Base-by-base conservation (phyloP, 2,329 filamentous ascomycete genomes). In the Pyricularia sp. region DNA sequence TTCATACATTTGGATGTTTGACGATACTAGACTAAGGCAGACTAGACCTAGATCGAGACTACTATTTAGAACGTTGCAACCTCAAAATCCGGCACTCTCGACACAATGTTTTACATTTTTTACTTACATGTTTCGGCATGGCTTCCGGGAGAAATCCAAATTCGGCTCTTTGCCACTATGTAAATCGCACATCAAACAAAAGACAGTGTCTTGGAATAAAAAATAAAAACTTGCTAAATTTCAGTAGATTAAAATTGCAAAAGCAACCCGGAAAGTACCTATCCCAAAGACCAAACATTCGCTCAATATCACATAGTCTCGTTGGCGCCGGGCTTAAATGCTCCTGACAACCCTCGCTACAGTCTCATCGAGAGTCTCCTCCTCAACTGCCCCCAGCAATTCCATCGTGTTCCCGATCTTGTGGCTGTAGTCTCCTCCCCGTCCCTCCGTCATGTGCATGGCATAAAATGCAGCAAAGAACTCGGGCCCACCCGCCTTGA, bases 371-470 rank as follows among this genome's bases (percentile, higher is more conserved):
- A 63, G 35, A 13, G 62, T 26, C 62, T 63, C 62, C 35, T 26
- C 9, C 62, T 63, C 62, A n/a, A 53, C 62, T 10, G 62, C 62
- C 16, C 62, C 62, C n/a, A 63, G 28, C 44, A 30, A 10, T 26
- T 63, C 44, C 62, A 63, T 63, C 13, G 16, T 63, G 8, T 31
- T 13, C 16, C 62, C 62, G 10, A 63, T 31, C 62, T 63, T 63
- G 44, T 49, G 35, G 31, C 9, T 35, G 19, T 63, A 63, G 62
- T 63, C 62, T 16, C 16, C 62, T 24, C 62, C 62, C 16, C 26
- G 55, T n/a, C 62, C 62, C 26, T 63, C 40, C 22, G 22, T 16
- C 44, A 63, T 8, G 62, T 63, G 62, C 62, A 63, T 26, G n/a
- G 44, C 40, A 24, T 53, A 63, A 16, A 63, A 63, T 28, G n/a